Evolutionary conservation across 2,329 filamentous ascomycete species (phyloP), one percentile per base, ranked within the genome.

Genomic region (Cytospora chrysosperma): DNA sequence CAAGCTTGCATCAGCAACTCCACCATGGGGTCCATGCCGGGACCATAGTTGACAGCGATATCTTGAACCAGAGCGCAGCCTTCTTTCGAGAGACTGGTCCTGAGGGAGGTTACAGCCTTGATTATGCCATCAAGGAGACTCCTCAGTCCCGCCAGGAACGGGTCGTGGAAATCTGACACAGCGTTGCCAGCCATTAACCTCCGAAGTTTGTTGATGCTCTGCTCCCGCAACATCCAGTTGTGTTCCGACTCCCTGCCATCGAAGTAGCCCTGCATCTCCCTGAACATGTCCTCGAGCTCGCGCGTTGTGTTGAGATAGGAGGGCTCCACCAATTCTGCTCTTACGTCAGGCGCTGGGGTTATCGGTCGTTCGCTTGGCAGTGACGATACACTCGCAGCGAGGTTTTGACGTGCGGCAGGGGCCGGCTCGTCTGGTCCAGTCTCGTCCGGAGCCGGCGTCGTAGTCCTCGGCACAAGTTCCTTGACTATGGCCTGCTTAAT

Each of bases 171-270:
- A 67, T 96, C 92, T 28, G 84, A 83, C 0, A 90, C 86, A 6
- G 89, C 90, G 73, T 98, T 98, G 62, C 94, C 94, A 65, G 89
- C 91, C 57, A 92, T 86, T 28, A 97, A 82, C 67, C 87, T 85
- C 59, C 94, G 87, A 56, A 98, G 77, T 68, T 90, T 93, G 9
- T 83, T 84, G 43, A 93, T 84, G 72, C 86, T 89, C 78, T 94
- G 90, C 75, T 98, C 94, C 74, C 94, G 85, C 69, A 89, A 88
- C 70, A 91, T 75, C 94, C 94, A 98, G 72, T 98, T 98, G 65
- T 91, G 87, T 73, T 98, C 94, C 0, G 90, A 87, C 77, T 98
- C 94, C 73, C 83, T 92, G 59, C 93, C 93, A 69, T 97, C 93
- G 67, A 97, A 97, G 73, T 84, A 84, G 59, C 82, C 82, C 34